Conservation (phyloP, 2,329 filamentous ascomycete species). For the Sarocladium oryzae region DNA sequence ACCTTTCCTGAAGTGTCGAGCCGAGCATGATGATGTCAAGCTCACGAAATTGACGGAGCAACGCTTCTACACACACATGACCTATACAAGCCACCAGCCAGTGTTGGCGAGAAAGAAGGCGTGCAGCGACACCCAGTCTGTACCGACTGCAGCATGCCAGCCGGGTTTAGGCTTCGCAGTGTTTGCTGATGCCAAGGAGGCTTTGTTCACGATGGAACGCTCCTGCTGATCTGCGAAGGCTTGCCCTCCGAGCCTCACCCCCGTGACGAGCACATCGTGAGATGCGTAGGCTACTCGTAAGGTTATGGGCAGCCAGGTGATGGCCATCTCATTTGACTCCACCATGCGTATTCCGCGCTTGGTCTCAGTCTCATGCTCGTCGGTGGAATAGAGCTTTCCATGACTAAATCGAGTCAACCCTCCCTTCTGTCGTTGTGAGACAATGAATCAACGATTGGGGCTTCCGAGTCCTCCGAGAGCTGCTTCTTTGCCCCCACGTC, state of each 20-base stretch:
- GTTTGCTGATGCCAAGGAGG: background rate
- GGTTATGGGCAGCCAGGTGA: background rate
- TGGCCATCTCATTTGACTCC: background rate
- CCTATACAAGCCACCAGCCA: background rate
- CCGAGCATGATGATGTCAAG: slow-evolving; percentile 1
- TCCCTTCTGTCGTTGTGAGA: slow-evolving; percentile 12
- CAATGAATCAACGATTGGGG: slow-evolving; percentile 8
- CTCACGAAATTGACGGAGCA: background rate
- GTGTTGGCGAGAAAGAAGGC: background rate
- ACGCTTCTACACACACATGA: background rate
- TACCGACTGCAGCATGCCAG: background rate
- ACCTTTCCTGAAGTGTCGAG: background rate
- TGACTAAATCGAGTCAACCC: slow-evolving; percentile 12
- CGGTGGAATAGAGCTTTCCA: background rate
- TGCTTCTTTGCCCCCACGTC: slow-evolving; percentile 8
- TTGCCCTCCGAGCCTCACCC: background rate
- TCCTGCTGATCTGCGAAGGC: background rate
- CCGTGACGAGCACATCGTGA: background rate
- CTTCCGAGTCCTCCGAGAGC: background rate
- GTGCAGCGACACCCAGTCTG: too few relatives aligned
- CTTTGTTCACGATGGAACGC: slow-evolving; percentile 4
- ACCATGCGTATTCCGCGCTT: background rate
- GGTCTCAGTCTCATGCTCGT: slow-evolving; percentile 7
- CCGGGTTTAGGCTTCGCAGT: background rate
- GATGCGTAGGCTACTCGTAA: background rate